A percentile compares a stretch with the other conserved stretches of the same genome.
phyloP scores from a whole-genome alignment of 805 yeast species.

The Zygoascus flipseniorum region DNA sequence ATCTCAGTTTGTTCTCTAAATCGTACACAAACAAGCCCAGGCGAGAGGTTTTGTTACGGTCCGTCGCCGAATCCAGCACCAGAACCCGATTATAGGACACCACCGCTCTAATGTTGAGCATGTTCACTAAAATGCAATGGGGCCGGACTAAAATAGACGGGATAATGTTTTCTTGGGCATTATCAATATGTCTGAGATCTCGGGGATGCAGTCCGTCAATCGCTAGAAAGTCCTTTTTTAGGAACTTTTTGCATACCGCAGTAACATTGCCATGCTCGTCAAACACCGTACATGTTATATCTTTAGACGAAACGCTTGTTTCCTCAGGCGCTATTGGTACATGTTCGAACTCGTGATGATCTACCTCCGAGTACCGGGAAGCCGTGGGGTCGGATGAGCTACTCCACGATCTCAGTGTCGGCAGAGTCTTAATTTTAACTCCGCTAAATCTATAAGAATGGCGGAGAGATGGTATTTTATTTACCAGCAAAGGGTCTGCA shows the following conservation, averaged over 20 bases:
- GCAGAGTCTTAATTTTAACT: too few species aligned
- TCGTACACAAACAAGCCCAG: constrained; percentile 79
- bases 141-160: constrained; percentile 57
- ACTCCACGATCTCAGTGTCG: not conserved
- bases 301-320: not conserved
- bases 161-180: constrained; percentile 53
- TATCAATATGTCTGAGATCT: constrained; percentile 76
- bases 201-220: constrained; percentile 75
- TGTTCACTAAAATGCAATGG: constrained; percentile 49
- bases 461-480: too few species aligned
- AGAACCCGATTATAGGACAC: constrained; percentile 49
- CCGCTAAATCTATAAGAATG: too few species aligned
- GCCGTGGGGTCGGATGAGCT: not conserved
- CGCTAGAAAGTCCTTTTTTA: constrained; percentile 47
- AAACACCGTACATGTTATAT: constrained; percentile 46
- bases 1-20: constrained; percentile 60
- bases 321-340: not conserved
- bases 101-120: constrained; percentile 56
- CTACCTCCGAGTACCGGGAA: not conserved
- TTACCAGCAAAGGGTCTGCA: too few species aligned
- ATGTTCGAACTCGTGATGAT: not conserved
- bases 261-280: constrained; percentile 48
- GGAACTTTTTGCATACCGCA: constrained; percentile 48
- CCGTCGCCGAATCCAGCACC: constrained; percentile 47
- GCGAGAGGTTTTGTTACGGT: constrained; percentile 33